Conservation (phyloP, 1,139 yeast species). For the Diutina rugosa region DNA sequence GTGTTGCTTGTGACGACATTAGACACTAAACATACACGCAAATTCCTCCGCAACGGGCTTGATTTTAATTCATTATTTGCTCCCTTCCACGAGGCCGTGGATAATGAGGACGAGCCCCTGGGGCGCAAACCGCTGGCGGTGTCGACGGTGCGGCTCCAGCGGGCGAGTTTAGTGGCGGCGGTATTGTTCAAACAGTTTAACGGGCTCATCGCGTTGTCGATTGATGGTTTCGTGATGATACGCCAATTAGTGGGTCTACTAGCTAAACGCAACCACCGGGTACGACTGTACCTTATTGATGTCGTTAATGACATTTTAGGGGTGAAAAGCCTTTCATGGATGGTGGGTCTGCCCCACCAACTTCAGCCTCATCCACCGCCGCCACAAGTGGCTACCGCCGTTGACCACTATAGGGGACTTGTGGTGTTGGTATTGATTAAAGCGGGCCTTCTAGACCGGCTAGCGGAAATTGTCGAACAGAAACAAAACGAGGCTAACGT, state of each 20-base stretch:
- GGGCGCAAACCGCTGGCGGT: constrained; percentile 16
- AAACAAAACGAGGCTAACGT: constrained; percentile 11
- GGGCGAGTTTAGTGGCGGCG: not conserved
- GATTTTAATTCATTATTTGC: constrained; percentile 56
- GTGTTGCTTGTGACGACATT: constrained; percentile 46
- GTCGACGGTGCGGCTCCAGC: constrained; percentile 12
- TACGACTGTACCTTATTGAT: constrained; percentile 59
- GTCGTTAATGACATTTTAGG: constrained; percentile 56
- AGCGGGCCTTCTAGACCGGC: constrained; percentile 24
- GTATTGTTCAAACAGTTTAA: not conserved
- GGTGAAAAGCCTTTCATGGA: constrained; percentile 51
- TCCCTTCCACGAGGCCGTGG: constrained; percentile 29
- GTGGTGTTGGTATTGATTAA: constrained; percentile 37
- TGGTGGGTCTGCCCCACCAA: constrained; percentile 15
- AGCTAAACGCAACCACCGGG: constrained; percentile 37
- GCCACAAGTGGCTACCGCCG: constrained; percentile 8
- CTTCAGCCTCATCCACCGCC: not conserved
- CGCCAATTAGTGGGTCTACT: constrained; percentile 51
- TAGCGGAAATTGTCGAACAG: constrained; percentile 36
- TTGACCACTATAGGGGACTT: constrained; percentile 53
- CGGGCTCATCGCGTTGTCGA: constrained; percentile 60
- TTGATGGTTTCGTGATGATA: constrained; percentile 44
- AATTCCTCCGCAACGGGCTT: constrained; percentile 43
- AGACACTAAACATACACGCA: constrained; percentile 47
- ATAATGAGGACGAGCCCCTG: constrained; percentile 4